These are phyloP conservation scores for Vigna mungo DNA, from an alignment of 306 rosid species.

Conservation along the genomic window DNA sequence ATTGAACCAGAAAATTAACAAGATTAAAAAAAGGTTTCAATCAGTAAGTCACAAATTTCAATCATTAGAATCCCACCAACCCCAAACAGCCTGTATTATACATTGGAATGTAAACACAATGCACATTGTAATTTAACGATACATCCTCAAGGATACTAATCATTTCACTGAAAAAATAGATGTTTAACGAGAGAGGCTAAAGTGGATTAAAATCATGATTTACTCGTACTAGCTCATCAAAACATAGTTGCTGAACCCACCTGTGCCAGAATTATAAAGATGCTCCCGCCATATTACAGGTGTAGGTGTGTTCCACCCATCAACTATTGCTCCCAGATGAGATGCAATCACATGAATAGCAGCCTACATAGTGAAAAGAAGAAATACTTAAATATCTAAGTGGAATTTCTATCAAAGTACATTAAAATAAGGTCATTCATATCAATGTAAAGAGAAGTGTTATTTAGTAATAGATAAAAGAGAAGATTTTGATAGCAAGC, in stretches of 20 bases:
- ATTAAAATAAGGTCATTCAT: slow-evolving; percentile 15
- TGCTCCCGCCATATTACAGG: slow-evolving; percentile 92
- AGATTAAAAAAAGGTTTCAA: slow-evolving; percentile 33
- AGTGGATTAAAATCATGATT: background rate
- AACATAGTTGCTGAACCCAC: slow-evolving; percentile 49
- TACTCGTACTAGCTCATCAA: slow-evolving; percentile 23
- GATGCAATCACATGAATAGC: slow-evolving; percentile 77
- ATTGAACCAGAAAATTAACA: slow-evolving; percentile 38
- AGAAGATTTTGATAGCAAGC: slow-evolving; percentile 17
- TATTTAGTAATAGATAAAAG: slow-evolving; percentile 30
- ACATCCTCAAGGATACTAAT: slow-evolving; percentile 26
- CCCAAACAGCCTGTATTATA: slow-evolving; percentile 17
- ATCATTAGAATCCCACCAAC: background rate
- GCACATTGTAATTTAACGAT: slow-evolving; percentile 25
- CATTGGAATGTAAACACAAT: slow-evolving; percentile 23
- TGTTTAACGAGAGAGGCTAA: slow-evolving; percentile 28
- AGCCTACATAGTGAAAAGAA: slow-evolving; percentile 61
- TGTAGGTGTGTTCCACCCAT: slow-evolving; percentile 94
- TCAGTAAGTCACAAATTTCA: slow-evolving; percentile 32
- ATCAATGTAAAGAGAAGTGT: slow-evolving; percentile 5
- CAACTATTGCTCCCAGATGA: slow-evolving; percentile 72
- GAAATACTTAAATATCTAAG: slow-evolving; percentile 11
- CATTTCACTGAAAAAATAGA: slow-evolving; percentile 30
- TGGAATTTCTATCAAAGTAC: slow-evolving; percentile 9
- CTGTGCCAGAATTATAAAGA: slow-evolving; percentile 73